Evolutionary conservation across 2,329 filamentous ascomycete species (phyloP).

Genomic region (Aspergillus sp.): DNA sequence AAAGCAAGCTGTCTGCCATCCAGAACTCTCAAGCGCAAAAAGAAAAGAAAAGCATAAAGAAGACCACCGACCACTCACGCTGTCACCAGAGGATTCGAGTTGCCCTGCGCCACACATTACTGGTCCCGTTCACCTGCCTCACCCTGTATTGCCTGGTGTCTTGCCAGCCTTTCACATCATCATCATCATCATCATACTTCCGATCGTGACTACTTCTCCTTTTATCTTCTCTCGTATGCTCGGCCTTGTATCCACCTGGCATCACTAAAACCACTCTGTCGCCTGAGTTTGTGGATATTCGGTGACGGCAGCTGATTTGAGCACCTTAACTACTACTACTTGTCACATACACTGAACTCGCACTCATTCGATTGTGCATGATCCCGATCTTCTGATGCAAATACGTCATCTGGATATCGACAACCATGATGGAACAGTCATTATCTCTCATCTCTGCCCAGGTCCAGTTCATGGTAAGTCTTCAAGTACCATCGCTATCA

Average conservation of each 20-base stretch:
- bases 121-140: not conserved
- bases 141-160: not conserved
- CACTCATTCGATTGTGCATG: slow-evolving; percentile 1
- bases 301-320: not conserved
- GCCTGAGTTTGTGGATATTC: not conserved
- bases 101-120: not conserved
- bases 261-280: not conserved
- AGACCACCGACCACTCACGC: not conserved
- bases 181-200: not conserved
- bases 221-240: not conserved
- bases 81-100: not conserved
- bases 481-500: not conserved
- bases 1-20: slow-evolving; percentile 16
- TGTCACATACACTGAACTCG: not conserved
- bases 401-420: slow-evolving; percentile 2
- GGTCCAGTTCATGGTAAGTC: slow-evolving; percentile 35
- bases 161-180: not conserved
- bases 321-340: not conserved
- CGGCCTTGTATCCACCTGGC: not conserved
- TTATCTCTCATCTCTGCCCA: slow-evolving; percentile 34
- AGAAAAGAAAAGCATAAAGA: slow-evolving; percentile 19
- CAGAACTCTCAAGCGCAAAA: slow-evolving; percentile 21
- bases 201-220: not conserved
- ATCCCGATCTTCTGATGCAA: not conserved
- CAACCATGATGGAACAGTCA: slow-evolving; percentile 29